These are phyloP conservation scores for Sarocladium brachiariae DNA, from an alignment of 2,329 filamentous ascomycete genomes.

Conservation along the genomic window DNA sequence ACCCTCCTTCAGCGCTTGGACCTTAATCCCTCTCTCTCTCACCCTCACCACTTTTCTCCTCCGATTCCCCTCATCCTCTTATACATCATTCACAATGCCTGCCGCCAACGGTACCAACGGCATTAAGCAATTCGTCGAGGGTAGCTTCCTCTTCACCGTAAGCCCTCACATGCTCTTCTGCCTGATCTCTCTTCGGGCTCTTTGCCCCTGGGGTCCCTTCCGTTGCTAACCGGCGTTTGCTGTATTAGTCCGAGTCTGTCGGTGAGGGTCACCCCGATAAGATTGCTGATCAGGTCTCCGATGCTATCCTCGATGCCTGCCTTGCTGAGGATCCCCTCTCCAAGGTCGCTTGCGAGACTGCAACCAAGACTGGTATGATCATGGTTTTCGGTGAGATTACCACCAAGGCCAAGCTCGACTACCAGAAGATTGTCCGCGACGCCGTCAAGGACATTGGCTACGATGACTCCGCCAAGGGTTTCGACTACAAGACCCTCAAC, in stretches of 20 bases:
- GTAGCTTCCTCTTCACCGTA: constrained; percentile 80
- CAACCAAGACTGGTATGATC: constrained; percentile 99
- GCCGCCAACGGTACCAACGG: constrained; percentile 35
- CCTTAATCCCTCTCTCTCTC: neutral
- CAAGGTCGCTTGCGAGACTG: constrained; percentile 98
- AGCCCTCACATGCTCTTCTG: constrained; percentile 19
- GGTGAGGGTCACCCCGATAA: constrained; percentile 92
- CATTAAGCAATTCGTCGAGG: constrained; percentile 48
- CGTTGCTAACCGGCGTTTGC: constrained; percentile 17
- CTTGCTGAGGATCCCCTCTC: constrained; percentile 89
- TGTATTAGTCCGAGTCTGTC: constrained; percentile 70
- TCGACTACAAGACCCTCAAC: constrained; percentile 99
- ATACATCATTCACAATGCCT: constrained; percentile 47
- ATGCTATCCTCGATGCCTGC: constrained; percentile 98
- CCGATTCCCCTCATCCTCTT: neutral
- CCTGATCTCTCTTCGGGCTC: constrained; percentile 6
- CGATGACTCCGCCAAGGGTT: constrained; percentile 93
- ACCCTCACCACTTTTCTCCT: neutral
- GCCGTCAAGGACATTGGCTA: constrained; percentile 99
- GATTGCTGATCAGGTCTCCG: constrained; percentile 97
- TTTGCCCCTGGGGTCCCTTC: constrained; percentile 6
- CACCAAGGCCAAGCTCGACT: constrained; percentile 91
- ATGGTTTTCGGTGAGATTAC: constrained; percentile 99
- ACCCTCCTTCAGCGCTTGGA: neutral
- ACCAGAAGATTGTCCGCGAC: constrained; percentile 93